phyloP scores from a whole-genome alignment of 2,329 filamentous ascomycete species.

The Sporothrix phasma region DNA sequence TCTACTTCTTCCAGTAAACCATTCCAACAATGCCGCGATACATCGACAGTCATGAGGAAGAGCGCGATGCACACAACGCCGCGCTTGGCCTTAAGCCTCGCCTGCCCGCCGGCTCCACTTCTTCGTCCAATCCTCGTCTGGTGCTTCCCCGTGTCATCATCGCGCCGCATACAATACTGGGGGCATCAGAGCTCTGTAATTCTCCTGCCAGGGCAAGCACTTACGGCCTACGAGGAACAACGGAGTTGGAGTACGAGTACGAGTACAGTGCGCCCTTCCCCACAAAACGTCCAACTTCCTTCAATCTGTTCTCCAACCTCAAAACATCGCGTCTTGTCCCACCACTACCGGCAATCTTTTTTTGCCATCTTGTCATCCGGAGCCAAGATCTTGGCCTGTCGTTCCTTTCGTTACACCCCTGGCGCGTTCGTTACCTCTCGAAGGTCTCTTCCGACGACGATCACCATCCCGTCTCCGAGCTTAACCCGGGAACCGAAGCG shows the following conservation, averaged over 20 bases:
- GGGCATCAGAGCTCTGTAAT: background rate
- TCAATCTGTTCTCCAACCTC: conserved; percentile 2
- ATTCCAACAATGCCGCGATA: background rate
- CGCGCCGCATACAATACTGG: background rate
- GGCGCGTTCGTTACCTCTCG: background rate
- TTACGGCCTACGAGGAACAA: too few species aligned
- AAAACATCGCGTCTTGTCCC: background rate
- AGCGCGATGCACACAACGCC: background rate
- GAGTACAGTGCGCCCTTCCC: too few species aligned
- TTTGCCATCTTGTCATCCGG: background rate
- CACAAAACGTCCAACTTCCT: background rate
- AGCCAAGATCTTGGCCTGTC: background rate
- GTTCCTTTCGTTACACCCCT: background rate
- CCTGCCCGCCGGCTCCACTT: background rate
- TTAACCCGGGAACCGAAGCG: background rate
- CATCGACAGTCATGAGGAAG: background rate
- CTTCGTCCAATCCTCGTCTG: background rate
- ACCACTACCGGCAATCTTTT: background rate
- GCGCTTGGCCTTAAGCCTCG: background rate
- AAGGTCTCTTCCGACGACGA: background rate
- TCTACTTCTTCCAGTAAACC: background rate
- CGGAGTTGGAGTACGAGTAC: too few species aligned
- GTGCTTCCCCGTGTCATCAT: conserved; percentile 4
- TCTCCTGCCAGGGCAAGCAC: background rate
- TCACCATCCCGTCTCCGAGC: background rate